Evolutionary conservation across 2,329 filamentous ascomycete species (phyloP).

Genomic region (Tolypocladium album): DNA sequence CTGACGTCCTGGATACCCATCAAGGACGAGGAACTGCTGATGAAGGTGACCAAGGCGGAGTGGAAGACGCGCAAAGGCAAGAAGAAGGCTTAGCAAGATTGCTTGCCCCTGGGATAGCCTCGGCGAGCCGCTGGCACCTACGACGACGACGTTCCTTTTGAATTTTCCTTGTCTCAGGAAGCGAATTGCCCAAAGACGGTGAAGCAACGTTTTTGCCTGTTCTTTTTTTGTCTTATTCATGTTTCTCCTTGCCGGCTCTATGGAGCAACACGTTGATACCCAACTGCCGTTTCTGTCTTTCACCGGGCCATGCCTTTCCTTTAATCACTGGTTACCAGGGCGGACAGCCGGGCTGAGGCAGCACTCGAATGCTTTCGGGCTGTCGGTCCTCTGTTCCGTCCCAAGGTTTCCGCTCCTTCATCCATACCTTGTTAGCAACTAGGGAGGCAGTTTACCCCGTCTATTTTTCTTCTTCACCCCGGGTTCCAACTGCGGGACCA

Average conservation of each 20-base stretch:
- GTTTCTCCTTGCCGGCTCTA: neutral
- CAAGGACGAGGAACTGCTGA: conserved; percentile 85
- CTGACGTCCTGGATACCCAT: conserved; percentile 90
- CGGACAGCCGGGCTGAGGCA: neutral
- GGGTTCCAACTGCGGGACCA: neutral
- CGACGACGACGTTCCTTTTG: conserved; percentile 1
- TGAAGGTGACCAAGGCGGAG: conserved; percentile 81
- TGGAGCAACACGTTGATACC: neutral
- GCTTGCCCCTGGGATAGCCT: conserved; percentile 13
- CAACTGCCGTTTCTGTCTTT: neutral
- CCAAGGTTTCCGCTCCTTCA: neutral
- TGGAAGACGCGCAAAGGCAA: conserved; percentile 57
- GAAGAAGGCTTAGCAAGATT: conserved; percentile 26
- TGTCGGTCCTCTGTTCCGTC: neutral
- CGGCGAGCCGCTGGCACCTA: conserved; percentile 4
- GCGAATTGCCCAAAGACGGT: neutral
- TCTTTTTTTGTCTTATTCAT: neutral
- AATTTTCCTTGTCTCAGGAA: conserved; percentile 3
- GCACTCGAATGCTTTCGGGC: neutral
- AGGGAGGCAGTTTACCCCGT: neutral
- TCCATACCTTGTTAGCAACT: neutral
- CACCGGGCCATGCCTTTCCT: neutral
- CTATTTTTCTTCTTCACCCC: too few relatives aligned
- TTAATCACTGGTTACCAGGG: neutral
- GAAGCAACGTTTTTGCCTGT: neutral